Conservation (phyloP, 495 filamentous ascomycete species). For the Penicillium fimorum region DNA sequence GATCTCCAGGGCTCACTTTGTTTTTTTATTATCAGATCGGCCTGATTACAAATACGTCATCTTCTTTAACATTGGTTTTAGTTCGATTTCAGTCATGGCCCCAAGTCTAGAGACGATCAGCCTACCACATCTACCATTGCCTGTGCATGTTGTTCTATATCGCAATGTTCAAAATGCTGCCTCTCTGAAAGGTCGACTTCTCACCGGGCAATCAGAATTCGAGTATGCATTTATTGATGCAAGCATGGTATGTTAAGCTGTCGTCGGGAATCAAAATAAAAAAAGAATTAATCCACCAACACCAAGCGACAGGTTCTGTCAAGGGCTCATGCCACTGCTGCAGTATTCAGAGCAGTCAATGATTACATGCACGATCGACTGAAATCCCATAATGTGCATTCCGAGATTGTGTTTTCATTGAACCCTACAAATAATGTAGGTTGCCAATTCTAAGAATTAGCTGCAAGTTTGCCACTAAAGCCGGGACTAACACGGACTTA, state of each 20-base stretch:
- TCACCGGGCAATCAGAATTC: slow-evolving; percentile 75
- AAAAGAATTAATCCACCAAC: slow-evolving; percentile 9
- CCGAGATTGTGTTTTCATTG: slow-evolving; percentile 83
- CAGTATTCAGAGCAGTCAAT: slow-evolving; percentile 74
- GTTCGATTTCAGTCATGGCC: slow-evolving; percentile 28
- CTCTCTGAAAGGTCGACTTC: slow-evolving; percentile 75
- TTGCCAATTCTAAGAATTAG: slow-evolving; percentile 2
- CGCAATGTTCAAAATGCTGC: slow-evolving; percentile 70
- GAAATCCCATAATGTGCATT: slow-evolving; percentile 84
- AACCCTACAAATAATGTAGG: slow-evolving; percentile 82
- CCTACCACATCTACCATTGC: slow-evolving; percentile 71
- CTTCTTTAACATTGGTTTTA: slow-evolving; percentile 1
- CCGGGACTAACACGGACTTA: slow-evolving; percentile 38
- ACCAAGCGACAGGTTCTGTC: slow-evolving; percentile 55
- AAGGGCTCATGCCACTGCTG: slow-evolving; percentile 68
- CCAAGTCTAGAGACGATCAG: slow-evolving; percentile 48
- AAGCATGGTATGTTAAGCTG: slow-evolving; percentile 49
- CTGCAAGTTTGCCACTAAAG: background rate
- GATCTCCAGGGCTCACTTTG: background rate
- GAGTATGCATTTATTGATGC: slow-evolving; percentile 96
- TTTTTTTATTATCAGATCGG: slow-evolving; percentile 3
- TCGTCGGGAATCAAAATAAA: background rate
- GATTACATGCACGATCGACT: slow-evolving; percentile 58
- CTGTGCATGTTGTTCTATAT: slow-evolving; percentile 72
- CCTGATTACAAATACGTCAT: slow-evolving; percentile 20